Percentiles rank a stretch among this genome's conserved stretches.
Evolutionary conservation across 2,329 filamentous ascomycete species (phyloP).

Genomic region (Phialophora expanda): DNA sequence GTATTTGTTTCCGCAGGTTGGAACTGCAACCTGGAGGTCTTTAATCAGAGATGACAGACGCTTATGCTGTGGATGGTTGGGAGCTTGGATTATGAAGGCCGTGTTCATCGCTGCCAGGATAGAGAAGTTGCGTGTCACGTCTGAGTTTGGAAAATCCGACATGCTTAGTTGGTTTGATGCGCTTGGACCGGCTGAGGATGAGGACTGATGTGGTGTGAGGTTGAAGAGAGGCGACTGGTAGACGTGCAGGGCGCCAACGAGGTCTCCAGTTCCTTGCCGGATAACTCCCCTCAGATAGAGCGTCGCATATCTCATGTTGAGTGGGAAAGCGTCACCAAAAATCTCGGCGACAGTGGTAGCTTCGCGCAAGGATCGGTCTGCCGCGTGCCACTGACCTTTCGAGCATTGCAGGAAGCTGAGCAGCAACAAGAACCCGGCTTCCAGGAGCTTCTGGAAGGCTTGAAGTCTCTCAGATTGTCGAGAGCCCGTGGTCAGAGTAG

Average conservation of each 20-base stretch:
- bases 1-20: constrained; percentile 72
- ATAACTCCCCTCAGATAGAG: constrained; percentile 77
- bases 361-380: constrained; percentile 62
- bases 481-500: constrained; percentile 30
- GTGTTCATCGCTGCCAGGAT: constrained; percentile 69
- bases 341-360: constrained; percentile 57
- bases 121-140: constrained; percentile 66
- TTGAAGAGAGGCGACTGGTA: constrained; percentile 69
- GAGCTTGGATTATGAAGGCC: constrained; percentile 73
- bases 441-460: constrained; percentile 67
- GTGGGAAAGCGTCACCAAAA: constrained; percentile 48
- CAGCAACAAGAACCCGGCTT: constrained; percentile 73
- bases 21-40: constrained; percentile 70
- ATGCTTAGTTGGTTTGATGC: constrained; percentile 32
- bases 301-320: constrained; percentile 59
- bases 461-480: constrained; percentile 36
- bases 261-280: constrained; percentile 75
- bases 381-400: constrained; percentile 71
- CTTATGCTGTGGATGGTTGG: constrained; percentile 61
- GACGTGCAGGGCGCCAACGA: constrained; percentile 68
- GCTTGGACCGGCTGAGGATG: constrained; percentile 34
- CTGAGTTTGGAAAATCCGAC: constrained; percentile 26
- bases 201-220: constrained; percentile 47
- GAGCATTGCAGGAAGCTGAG: constrained; percentile 72
- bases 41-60: constrained; percentile 67